phyloP scores from a whole-genome alignment of 2,329 filamentous ascomycete species.

The Neofusicoccum kwambonambiense region DNA sequence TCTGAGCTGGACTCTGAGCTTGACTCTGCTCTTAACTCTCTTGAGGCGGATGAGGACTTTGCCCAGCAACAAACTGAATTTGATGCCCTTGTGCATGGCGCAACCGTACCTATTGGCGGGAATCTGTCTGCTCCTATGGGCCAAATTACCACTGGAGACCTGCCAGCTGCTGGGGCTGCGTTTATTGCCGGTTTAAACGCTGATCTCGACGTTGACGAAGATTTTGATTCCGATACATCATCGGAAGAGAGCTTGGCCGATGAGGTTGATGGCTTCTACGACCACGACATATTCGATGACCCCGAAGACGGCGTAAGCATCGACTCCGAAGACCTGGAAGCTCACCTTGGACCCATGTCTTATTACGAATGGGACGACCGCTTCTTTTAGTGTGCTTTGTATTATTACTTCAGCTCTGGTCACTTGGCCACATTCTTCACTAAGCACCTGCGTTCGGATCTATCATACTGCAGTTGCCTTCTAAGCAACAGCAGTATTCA shows the following conservation, averaged over 20 bases:
- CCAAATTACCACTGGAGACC: no score
- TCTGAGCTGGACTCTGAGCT: background rate
- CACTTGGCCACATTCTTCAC: no score
- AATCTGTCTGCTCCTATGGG: no score
- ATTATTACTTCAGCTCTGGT: no score
- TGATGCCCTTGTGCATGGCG: background rate
- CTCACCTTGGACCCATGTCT: background rate
- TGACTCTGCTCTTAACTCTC: background rate
- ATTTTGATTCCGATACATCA: background rate
- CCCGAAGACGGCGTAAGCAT: background rate
- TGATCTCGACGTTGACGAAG: background rate
- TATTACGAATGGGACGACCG: constrained; percentile 1
- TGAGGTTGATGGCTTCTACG: background rate
- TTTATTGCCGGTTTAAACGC: background rate
- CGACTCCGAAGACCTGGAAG: background rate
- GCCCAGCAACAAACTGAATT: background rate
- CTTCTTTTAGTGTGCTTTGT: no score
- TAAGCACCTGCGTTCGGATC: no score
- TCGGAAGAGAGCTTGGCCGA: background rate
- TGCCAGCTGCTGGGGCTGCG: no score
- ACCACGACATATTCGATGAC: background rate
- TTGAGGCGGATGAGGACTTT: background rate
- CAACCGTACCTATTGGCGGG: background rate
- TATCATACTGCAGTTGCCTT: no score
- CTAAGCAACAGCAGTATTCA: no score